Percentiles rank a stretch among this genome's conserved stretches.
Evolutionary conservation across 176 grass and related monocot genomes (phyloP).

Genomic region (Rhynchospora breviuscula): DNA sequence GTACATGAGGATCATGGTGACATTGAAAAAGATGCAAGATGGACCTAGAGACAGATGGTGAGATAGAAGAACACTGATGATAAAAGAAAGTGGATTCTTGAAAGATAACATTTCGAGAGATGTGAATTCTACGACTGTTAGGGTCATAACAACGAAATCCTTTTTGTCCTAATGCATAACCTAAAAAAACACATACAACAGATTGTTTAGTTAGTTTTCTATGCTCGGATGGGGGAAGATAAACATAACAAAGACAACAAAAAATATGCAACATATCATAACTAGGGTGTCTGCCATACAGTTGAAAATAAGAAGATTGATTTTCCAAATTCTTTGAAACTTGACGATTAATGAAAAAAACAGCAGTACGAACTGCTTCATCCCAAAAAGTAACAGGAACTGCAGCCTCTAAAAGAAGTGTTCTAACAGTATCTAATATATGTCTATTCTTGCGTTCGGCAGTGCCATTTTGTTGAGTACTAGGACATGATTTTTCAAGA

Average conservation of each 20-base stretch:
- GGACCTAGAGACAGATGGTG: not conserved
- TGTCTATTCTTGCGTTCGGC: slow-evolving; percentile 13
- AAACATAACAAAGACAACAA: not conserved
- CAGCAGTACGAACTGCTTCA: not conserved
- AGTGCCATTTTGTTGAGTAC: not conserved
- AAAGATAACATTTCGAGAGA: not conserved
- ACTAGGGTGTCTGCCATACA: not conserved
- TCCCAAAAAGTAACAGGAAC: not conserved
- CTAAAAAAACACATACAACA: not conserved
- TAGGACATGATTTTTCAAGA: not conserved
- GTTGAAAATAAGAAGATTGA: too few species aligned
- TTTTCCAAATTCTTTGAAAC: not conserved
- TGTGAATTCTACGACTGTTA: too few species aligned
- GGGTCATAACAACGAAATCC: not conserved
- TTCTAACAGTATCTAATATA: not conserved
- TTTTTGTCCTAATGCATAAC: not conserved
- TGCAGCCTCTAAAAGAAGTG: not conserved
- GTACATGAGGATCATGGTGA: too few species aligned
- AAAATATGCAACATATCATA: not conserved
- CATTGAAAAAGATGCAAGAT: not conserved
- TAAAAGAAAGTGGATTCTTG: not conserved
- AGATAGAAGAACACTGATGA: not conserved
- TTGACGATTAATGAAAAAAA: not conserved
- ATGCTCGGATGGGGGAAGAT: not conserved
- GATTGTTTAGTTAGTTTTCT: not conserved